These are phyloP conservation scores for Albophoma yamanashiensis DNA, from an alignment of 2,329 filamentous ascomycete genomes.

Conservation along the genomic window DNA sequence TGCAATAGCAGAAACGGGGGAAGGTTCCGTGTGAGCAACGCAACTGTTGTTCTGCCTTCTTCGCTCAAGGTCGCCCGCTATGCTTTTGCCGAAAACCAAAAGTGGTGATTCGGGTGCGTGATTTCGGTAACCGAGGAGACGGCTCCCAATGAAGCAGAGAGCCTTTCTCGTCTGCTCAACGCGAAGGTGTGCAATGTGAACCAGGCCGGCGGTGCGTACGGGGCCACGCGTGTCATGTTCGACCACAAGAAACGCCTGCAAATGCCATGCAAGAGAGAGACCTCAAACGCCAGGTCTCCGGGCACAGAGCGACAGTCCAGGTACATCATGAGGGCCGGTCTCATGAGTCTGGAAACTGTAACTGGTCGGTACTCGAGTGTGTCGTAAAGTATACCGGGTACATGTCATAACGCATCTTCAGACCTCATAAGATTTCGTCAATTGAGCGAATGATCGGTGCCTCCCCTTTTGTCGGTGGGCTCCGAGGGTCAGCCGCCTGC, in stretches of 20 bases:
- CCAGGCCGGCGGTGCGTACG: neutral
- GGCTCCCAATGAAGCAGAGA: neutral
- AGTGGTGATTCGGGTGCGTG: neutral
- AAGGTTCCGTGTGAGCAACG: neutral
- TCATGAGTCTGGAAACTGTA: neutral
- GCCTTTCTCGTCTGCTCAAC: neutral
- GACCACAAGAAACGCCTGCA: neutral
- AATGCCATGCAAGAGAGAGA: neutral
- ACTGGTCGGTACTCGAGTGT: neutral
- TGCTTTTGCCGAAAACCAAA: neutral
- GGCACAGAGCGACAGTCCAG: neutral
- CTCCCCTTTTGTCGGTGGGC: slow-evolving; percentile 63
- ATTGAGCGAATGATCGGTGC: slow-evolving; percentile 69
- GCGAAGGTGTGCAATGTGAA: neutral
- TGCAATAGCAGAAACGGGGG: neutral
- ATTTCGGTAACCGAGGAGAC: neutral
- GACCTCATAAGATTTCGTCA: slow-evolving; percentile 57
- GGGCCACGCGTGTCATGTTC: neutral
- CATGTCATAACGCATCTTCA: neutral
- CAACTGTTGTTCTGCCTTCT: neutral
- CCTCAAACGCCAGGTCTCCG: neutral
- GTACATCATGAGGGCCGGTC: neutral
- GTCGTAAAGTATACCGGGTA: neutral
- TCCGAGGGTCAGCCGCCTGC: slow-evolving; percentile 55
- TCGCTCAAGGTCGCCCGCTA: neutral